Base-by-base conservation (phyloP, 2,329 filamentous ascomycete genomes). In the Coniella vitis region DNA sequence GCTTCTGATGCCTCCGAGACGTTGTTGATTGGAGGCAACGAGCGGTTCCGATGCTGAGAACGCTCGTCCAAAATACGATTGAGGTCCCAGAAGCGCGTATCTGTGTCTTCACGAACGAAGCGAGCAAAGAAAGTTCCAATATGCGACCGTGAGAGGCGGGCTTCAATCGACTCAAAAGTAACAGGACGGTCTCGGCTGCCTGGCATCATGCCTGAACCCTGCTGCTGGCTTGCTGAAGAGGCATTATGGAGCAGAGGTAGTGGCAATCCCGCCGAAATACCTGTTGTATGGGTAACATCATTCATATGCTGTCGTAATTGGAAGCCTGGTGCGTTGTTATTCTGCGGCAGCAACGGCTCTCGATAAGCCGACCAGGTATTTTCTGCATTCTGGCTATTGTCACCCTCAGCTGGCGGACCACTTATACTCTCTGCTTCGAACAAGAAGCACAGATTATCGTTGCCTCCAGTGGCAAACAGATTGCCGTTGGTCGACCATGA, bases 401-500 rank as follows among this genome's bases (percentile, higher is more conserved):
- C 43, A 9, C 7, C 20, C 7, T 34, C 46, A 13, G 45, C 40
- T n/a, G 38, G 12, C 29, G 50, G 37, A 12, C 34, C 29, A 43
- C 56, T 61, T 16, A 91, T 69, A 36, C 79, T 75, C 41, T 76
- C 73, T 3, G 79, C 76, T 46, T 90, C 80, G 63, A 94, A 95
- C 2, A 97, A 73, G 57, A 83, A 86, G 61, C 91, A 94, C 3
- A 82, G 67, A 60, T 97, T 96, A 69, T 98, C 93, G 61, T 98
- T 97, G 20, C 87, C 89, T 7, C 93, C 90, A 4, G 87, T 90
- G 13, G 88, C 89, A 63, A 98, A 90, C 32, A 83, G 75, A 3
- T 75, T 74, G 3, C 89, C 89, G 58, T 87, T 81, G 3, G 73
- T 71, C 3, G 89, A 90, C 88, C 90, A 97, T 3, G 87, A 79